Conservation (phyloP, 331 rosid species). For the Erythrophleum ivorense region DNA sequence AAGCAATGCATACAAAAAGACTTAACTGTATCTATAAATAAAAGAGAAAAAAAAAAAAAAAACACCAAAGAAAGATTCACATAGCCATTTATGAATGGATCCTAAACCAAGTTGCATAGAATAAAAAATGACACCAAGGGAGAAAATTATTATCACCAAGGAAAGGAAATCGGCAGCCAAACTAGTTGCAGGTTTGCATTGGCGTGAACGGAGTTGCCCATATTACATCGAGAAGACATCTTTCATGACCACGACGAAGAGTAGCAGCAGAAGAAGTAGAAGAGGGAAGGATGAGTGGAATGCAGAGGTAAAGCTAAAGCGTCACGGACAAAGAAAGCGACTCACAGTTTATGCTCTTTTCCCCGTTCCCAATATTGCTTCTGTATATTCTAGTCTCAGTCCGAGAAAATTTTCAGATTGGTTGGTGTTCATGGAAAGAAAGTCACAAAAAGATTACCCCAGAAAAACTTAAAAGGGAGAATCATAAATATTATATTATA, state of each 20-base stretch:
- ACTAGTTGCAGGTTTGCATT: conserved; percentile 35
- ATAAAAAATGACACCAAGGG: neutral
- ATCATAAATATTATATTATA: neutral
- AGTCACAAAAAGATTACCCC: neutral
- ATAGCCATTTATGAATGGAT: conserved; percentile 32
- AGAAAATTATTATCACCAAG: conserved; percentile 39
- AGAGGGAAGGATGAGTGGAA: conserved; percentile 28
- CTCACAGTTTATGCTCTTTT: neutral
- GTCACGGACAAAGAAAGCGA: conserved; percentile 55
- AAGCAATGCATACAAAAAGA: conserved; percentile 10
- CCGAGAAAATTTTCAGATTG: conserved; percentile 28
- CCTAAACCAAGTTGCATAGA: neutral
- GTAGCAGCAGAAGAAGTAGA: conserved; percentile 6
- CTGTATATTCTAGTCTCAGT: conserved; percentile 22
- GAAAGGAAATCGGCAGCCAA: conserved; percentile 30
- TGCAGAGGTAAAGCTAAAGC: neutral
- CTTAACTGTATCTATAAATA: neutral
- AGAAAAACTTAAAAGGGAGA: too few species aligned
- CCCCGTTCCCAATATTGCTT: neutral
- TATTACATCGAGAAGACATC: conserved; percentile 28
- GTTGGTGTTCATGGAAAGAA: neutral
- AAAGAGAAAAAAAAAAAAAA: too few species aligned
- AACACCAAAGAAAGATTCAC: neutral
- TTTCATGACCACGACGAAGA: conserved; percentile 1
- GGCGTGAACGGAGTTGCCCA: conserved; percentile 38